phyloP scores from a whole-genome alignment of 305 asterid species.

The Withania somnifera region DNA sequence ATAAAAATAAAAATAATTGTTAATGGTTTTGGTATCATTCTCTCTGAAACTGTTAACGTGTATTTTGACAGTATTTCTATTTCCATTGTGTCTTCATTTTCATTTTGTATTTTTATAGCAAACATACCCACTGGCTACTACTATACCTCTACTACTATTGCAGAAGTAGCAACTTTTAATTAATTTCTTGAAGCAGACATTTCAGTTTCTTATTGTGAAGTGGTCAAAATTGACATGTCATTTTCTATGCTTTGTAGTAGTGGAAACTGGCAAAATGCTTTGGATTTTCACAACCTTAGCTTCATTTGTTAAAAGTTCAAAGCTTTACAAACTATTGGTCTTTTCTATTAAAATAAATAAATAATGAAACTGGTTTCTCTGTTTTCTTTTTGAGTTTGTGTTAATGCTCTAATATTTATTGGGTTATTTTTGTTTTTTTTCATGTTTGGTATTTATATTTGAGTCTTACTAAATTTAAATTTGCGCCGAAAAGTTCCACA shows the following conservation, averaged over 20 bases:
- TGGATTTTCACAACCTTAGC: neutral
- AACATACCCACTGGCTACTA: neutral
- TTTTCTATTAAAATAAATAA: neutral
- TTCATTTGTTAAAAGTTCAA: neutral
- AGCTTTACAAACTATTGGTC: neutral
- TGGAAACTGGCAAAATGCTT: neutral
- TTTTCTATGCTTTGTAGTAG: constrained; percentile 1
- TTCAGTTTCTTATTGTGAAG: neutral
- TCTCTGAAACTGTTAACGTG: neutral
- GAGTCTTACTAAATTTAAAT: too few species aligned
- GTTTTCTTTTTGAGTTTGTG: neutral
- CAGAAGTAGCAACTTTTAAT: neutral
- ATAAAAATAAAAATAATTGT: too few species aligned
- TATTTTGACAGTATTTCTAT: neutral
- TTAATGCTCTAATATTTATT: too few species aligned
- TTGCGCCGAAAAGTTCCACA: too few species aligned
- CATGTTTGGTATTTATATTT: too few species aligned
- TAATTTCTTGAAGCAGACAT: neutral
- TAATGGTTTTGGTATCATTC: neutral
- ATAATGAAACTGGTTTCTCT: neutral
- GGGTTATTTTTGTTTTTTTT: too few species aligned
- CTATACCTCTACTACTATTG: neutral
- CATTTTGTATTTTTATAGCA: neutral
- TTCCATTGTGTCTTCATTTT: constrained; percentile 8
- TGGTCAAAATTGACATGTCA: constrained; percentile 2